Evolutionary conservation across 1,139 yeast species (phyloP).

Genomic region (Yamadazyma friedrichii): DNA sequence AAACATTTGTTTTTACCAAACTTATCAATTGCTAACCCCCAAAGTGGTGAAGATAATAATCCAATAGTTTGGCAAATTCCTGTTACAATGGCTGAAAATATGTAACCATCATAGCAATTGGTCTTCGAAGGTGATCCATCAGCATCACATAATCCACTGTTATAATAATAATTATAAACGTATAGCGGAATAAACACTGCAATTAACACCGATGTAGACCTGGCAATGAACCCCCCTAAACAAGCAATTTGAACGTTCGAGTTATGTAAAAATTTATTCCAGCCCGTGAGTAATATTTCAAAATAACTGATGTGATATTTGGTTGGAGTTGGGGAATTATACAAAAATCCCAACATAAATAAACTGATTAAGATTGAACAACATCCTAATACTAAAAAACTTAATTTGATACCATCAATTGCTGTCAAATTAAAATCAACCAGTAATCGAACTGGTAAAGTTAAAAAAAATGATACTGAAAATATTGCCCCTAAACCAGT

Average conservation of each 20-base stretch:
- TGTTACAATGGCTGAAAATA: slow-evolving; percentile 63
- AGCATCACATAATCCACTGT: slow-evolving; percentile 46
- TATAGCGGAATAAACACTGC: slow-evolving; percentile 64
- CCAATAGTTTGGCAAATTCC: slow-evolving; percentile 65
- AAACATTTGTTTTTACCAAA: slow-evolving; percentile 35
- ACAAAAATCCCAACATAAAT: slow-evolving; percentile 44
- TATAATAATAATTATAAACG: slow-evolving; percentile 56
- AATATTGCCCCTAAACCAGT: slow-evolving; percentile 71
- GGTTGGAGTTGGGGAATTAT: slow-evolving; percentile 16
- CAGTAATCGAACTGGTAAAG: slow-evolving; percentile 45
- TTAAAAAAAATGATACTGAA: slow-evolving; percentile 48
- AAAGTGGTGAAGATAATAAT: slow-evolving; percentile 57
- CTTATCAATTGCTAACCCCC: slow-evolving; percentile 57
- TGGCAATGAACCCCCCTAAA: slow-evolving; percentile 60
- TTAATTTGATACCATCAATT: slow-evolving; percentile 39
- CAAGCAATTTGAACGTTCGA: slow-evolving; percentile 50
- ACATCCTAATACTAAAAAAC: slow-evolving; percentile 51
- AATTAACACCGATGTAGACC: slow-evolving; percentile 61
- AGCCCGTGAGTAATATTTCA: slow-evolving; percentile 45
- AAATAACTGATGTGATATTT: slow-evolving; percentile 20
- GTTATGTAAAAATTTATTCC: slow-evolving; percentile 29
- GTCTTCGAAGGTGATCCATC: slow-evolving; percentile 30
- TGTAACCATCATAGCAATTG: slow-evolving; percentile 62
- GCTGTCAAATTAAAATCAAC: slow-evolving; percentile 26
- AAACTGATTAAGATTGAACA: slow-evolving; percentile 39